Evolutionary conservation across 176 grass and related monocot species (phyloP).

Genomic region (Cenchrus purpureus): DNA sequence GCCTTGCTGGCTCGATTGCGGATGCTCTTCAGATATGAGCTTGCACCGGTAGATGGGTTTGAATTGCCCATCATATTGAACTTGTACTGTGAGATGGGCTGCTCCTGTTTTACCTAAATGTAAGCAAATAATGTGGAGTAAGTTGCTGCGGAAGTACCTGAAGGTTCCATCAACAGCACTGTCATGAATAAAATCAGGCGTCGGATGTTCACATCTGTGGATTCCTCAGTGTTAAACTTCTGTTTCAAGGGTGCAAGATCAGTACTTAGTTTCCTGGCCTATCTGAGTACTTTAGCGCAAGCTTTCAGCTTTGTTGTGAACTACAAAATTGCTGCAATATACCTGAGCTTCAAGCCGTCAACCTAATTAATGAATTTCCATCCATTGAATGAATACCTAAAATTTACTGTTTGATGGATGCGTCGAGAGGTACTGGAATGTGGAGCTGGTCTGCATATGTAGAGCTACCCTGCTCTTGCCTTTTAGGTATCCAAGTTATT

Average conservation of each 20-base stretch:
- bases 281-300: background rate
- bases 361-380: background rate
- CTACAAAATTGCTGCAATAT: background rate
- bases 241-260: background rate
- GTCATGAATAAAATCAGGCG: slow-evolving; percentile 28
- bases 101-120: slow-evolving; percentile 30
- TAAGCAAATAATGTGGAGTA: slow-evolving; percentile 42
- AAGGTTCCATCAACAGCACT: slow-evolving; percentile 6
- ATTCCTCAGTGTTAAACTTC: slow-evolving; percentile 3
- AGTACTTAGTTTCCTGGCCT: background rate
- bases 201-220: slow-evolving; percentile 7
- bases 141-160: slow-evolving; percentile 9
- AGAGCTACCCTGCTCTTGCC: background rate
- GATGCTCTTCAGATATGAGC: slow-evolving; percentile 81
- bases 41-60: slow-evolving; percentile 33
- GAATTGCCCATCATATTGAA: slow-evolving; percentile 66
- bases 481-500: background rate
- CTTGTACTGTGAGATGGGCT: slow-evolving; percentile 31
- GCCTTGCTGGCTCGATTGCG: slow-evolving; percentile 82
- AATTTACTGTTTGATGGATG: background rate
- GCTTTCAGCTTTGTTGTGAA: background rate
- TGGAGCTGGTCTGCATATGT: background rate
- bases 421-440: background rate
- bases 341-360: background rate
- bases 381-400: background rate